Base-by-base conservation (phyloP, 1,139 yeast species). In the Spathaspora sp. region DNA sequence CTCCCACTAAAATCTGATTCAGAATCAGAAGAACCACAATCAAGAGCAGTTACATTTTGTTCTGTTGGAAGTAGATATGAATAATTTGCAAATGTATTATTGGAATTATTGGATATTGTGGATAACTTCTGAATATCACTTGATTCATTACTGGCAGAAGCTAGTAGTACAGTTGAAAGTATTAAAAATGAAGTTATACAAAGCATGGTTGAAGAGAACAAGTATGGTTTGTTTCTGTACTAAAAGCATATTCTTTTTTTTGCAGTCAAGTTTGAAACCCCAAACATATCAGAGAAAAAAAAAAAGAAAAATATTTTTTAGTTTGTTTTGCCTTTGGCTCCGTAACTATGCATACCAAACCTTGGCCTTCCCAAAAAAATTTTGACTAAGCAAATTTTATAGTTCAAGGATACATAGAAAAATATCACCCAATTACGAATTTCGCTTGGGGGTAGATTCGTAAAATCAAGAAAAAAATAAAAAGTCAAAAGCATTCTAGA, bases 111-210 rank as follows among this genome's bases (percentile, higher is more conserved):
- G 9, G 8, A n/a, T 7, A 6, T 15, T 31, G 10, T 31, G 13
- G 6, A 8, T 13, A 15, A 31, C 18, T 11, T 11, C 9, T 31
- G 36, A 15, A n/a, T n/a, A 7, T 3, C 13, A 25, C 13, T 26
- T 38, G 10, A 16, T 5, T 18, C 18, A 38, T 10, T 25, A 15
- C 15, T 38, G 11, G 33, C 24, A 11, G 9, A 13, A 9, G 18
- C 7, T 16, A 15, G 45, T 33, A 48, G 18, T 16, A 38, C 41
- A 4, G 43, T 34, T 29, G 51, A 45, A 29, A 49, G 41, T 20
- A 51, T 40, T 33, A 51, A 27, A 8, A 51, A 36, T 18, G 51
- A 47, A 11, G 49, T 43, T 45, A 49, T 45, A 24, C 40, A 48
- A 20, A 47, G 36, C 54, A 51, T 51, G 15, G 3, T 38, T 33